Conservation (phyloP, 2,329 filamentous ascomycete species). For the Neonectria sp. region DNA sequence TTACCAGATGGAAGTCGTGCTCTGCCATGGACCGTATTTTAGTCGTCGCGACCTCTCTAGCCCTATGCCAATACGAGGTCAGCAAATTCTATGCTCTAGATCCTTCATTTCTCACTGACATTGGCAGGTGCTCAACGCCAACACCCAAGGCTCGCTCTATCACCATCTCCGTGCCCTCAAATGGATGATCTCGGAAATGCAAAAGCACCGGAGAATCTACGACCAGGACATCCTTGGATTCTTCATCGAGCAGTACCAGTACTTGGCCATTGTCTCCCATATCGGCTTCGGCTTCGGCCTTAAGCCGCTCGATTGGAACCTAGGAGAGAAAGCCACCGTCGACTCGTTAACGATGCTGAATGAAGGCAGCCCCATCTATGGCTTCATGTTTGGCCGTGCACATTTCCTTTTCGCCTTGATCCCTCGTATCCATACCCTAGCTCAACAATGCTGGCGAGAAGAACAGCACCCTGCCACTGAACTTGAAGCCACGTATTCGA, state of each 20-base stretch:
- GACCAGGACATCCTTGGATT: slow-evolving; percentile 23
- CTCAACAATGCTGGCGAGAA: slow-evolving; percentile 5
- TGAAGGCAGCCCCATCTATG: slow-evolving; percentile 24
- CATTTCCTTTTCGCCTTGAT: slow-evolving; percentile 22
- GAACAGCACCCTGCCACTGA: not conserved
- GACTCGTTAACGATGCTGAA: slow-evolving; percentile 20
- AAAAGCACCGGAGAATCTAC: slow-evolving; percentile 16
- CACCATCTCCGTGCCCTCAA: slow-evolving; percentile 22
- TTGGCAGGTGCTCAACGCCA: slow-evolving; percentile 16
- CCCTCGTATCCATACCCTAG: slow-evolving; percentile 21
- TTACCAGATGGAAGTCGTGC: slow-evolving; percentile 25
- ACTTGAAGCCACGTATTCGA: not conserved
- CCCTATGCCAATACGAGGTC: slow-evolving; percentile 25
- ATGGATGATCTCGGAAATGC: slow-evolving; percentile 29
- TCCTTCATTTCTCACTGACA: not conserved
- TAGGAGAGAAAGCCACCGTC: not conserved
- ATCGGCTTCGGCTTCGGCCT: slow-evolving; percentile 19
- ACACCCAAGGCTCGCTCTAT: slow-evolving; percentile 23
- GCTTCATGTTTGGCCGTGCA: slow-evolving; percentile 26
- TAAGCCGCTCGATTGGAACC: not conserved
- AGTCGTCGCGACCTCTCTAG: slow-evolving; percentile 22
- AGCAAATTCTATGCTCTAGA: not conserved
- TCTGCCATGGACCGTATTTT: slow-evolving; percentile 20
- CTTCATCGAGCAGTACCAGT: slow-evolving; percentile 27
- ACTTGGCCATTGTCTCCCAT: slow-evolving; percentile 24